Base-by-base conservation (phyloP, 2,329 filamentous ascomycete species). In the Endothia cerciana region DNA sequence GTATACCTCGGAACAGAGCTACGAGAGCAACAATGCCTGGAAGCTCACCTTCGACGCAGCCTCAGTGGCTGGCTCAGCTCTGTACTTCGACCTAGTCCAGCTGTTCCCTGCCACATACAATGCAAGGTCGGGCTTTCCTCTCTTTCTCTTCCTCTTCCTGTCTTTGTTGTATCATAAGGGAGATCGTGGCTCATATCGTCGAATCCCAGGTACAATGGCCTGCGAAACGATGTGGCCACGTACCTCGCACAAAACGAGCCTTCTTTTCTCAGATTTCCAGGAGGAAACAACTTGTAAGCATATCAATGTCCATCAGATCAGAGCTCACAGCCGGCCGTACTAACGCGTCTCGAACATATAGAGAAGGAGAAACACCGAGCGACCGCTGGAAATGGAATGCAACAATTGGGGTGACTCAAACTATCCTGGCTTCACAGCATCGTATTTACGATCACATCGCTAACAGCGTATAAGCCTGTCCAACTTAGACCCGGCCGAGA, bases 171-270 rank as follows among this genome's bases (percentile, higher is more conserved):
- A 43, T 43, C 41, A 11, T 22, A 5, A 43, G 36, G 15, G 17
- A 53, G 19, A 1, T 17, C 5, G 22, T 8, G 45, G 38, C 56
- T 15, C 30, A 17, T 28, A 47, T 19, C n/a, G n/a, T n/a, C n/a
- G n/a, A 17, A 3, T 22, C 13, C 79, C 67, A 79, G 83, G 55
- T 75, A 79, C 58, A 90, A 90, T 69, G 87, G 88, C 6, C 55
- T 65, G 17, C 58, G 58, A 2, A 33, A 55, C 51, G 59, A 64
- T 45, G 51, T 62, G 4, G 55, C 47, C 40, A 62, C 56, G 13
- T 45, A 62, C 25, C 38, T 65, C 28, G 57, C 58, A 3, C 55
- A 47, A 7, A 47, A 60, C 5, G 30, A 64, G 38, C 57, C 62
- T n/a, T 60, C 55, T 45, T 62, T 58, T 25, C 63, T 67, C 58